These are phyloP conservation scores for Elaphomyces granulatus DNA, from an alignment of 495 filamentous ascomycete genomes.

Conservation along the genomic window DNA sequence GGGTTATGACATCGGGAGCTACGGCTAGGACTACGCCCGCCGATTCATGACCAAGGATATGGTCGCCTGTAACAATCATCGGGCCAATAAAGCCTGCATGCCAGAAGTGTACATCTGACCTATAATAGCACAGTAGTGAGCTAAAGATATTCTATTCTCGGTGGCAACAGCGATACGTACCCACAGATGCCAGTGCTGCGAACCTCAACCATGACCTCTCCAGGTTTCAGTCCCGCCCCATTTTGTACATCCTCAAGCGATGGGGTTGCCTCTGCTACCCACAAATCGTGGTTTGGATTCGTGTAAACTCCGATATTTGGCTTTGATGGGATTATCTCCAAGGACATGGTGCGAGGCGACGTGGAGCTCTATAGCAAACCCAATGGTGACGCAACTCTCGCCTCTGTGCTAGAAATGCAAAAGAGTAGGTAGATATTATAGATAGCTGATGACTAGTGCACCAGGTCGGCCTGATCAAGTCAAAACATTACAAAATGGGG, in stretches of 20 bases:
- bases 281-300: conserved; percentile 81
- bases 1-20: conserved; percentile 55
- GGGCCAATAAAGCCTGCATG: conserved; percentile 84
- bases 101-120: conserved; percentile 94
- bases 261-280: conserved; percentile 67
- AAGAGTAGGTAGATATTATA: too few relatives aligned
- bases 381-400: too few relatives aligned
- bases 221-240: conserved; percentile 54
- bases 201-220: conserved; percentile 72
- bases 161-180: conserved; percentile 37
- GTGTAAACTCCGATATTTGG: conserved; percentile 92
- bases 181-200: conserved; percentile 91
- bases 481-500: too few relatives aligned
- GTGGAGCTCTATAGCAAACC: too few relatives aligned
- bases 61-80: conserved; percentile 77
- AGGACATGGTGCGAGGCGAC: conserved; percentile 26
- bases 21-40: conserved; percentile 70
- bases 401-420: too few relatives aligned
- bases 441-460: too few relatives aligned
- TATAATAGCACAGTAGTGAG: conserved; percentile 18
- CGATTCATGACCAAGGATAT: conserved; percentile 88
- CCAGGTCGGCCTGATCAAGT: too few relatives aligned
- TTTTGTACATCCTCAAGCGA: conserved; percentile 58
- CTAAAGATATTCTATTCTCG: background rate
- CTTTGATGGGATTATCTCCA: conserved; percentile 32